These are phyloP conservation scores for Decorospora gaudefroyi DNA, from an alignment of 2,329 filamentous ascomycete genomes.

Conservation along the genomic window DNA sequence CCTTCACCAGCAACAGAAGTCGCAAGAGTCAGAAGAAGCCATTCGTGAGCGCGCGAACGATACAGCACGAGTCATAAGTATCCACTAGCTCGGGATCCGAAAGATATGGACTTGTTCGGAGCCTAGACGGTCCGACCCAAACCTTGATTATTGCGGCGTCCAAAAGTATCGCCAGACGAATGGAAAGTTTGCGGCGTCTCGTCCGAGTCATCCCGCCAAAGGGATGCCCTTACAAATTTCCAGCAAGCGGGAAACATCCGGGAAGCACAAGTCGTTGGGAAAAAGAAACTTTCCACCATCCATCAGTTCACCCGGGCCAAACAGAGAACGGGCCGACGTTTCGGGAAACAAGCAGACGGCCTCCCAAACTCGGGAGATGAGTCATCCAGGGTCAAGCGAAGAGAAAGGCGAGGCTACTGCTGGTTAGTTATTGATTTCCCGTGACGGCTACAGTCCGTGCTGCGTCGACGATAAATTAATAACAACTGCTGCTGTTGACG, in stretches of 20 bases:
- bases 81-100: constrained; percentile 2
- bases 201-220: constrained; percentile 15
- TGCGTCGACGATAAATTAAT: constrained; percentile 32
- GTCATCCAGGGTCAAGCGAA: constrained; percentile 20
- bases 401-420: constrained; percentile 16
- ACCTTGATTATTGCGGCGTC: constrained; percentile 1
- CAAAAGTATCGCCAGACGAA: constrained; percentile 4
- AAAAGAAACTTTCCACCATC: constrained; percentile 11
- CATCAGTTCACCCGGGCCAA: constrained; percentile 3
- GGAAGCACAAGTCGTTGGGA: constrained; percentile 7
- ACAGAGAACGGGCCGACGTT: constrained; percentile 22
- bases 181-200: constrained; percentile 9
- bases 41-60: background rate
- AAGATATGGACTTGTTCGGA: constrained; percentile 6
- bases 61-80: constrained; percentile 7
- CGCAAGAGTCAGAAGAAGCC: constrained; percentile 3
- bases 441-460: constrained; percentile 20
- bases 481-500: constrained; percentile 11
- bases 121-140: constrained; percentile 8
- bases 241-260: constrained; percentile 4
- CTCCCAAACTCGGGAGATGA: constrained; percentile 24
- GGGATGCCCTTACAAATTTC: constrained; percentile 11
- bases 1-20: background rate
- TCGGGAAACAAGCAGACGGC: no score
- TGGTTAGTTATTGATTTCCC: constrained; percentile 6